Evolutionary conservation across 2,329 filamentous ascomycete species (phyloP).

Genomic region (Aspergillus sp.): DNA sequence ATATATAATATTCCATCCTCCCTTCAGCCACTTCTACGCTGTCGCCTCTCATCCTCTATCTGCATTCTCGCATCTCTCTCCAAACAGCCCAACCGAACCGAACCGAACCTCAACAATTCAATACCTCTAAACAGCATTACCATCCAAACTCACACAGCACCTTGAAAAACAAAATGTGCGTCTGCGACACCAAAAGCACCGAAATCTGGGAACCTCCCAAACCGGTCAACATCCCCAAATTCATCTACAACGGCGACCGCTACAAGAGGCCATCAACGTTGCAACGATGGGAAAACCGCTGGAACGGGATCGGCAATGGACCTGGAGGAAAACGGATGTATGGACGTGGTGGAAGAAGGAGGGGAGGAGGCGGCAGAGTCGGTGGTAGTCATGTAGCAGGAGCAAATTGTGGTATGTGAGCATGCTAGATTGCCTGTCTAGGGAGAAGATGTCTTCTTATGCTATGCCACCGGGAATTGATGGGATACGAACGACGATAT

Average conservation of each 20-base stretch:
- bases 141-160: background rate
- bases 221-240: background rate
- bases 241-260: background rate
- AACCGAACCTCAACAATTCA: no score
- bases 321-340: no score
- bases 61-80: background rate
- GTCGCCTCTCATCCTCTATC: background rate
- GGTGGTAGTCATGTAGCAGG: no score
- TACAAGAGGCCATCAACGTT: background rate
- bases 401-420: no score
- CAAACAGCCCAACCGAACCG: background rate
- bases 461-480: no score
- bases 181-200: background rate
- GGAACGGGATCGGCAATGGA: no score
- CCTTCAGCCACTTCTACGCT: background rate
- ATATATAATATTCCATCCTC: background rate
- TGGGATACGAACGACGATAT: no score
- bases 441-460: no score
- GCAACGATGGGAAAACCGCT: no score
- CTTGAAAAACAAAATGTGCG: background rate
- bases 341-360: no score
- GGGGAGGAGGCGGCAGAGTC: no score
- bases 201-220: background rate
- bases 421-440: no score
- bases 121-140: background rate